Base-by-base conservation (phyloP, 208 protist species). In the Novymonas esmeraldas region DNA sequence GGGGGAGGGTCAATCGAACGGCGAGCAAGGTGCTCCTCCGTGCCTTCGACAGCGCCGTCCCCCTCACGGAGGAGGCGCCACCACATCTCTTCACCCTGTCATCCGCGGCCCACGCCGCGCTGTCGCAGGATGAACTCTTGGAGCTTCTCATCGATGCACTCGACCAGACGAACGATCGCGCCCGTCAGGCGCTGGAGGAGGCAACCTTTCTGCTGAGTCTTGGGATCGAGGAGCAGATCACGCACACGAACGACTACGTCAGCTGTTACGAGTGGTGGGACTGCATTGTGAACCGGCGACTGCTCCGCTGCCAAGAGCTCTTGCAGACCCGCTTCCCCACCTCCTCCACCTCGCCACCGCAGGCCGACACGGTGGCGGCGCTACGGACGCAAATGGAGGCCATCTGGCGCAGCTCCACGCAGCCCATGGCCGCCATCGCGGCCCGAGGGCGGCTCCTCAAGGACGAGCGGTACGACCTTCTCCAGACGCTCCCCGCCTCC, bases 211-310 rank as follows among this genome's bases (percentile, higher is more conserved):
- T 92, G 20, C 69, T 92, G 29, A 58, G 57, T 41, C 65, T 92
- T 26, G 81, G 76, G 45, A 64, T 89, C 26, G 86, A 92, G 70
- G 85, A 92, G 58, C 72, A 88, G 54, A 86, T 92, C 22, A 34
- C 82, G 0, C 81, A 86, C 62, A 84, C 77, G 3, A 74, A 59
- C 38, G 82, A 92, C 60, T 92, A 89, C 52, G 36, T 70, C 2
- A 64, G 33, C 26, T 86, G 80, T 54, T 89, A 87, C 69, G 38
- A 80, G 26, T 89, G 72, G 73, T 92, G 82, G 86, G 77, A 92
- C 42, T 44, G 33, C 10, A 48, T 68, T 0, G 81, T 89, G 39
- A 85, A 85, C 52, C 69, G 70, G 24, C 76, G 73, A 18, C 71
- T 92, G 0, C 13, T 70, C 3, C 14, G 48, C 9, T 92, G 82